These are phyloP conservation scores for Pleurotus platypus DNA, from an alignment of 768 basidiomycete genomes.

Conservation along the genomic window DNA sequence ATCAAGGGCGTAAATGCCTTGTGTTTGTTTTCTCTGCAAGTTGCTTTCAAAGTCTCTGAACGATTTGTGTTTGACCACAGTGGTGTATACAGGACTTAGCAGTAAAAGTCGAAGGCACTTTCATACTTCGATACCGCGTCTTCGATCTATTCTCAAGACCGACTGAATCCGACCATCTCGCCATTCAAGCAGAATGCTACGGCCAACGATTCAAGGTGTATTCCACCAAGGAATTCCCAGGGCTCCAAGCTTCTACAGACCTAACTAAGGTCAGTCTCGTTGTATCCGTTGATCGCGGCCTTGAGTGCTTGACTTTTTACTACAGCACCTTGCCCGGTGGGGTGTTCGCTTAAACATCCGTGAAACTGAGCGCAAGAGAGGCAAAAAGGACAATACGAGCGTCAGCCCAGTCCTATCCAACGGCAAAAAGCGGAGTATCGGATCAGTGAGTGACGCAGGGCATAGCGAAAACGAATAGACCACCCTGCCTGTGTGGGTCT, in stretches of 20 bases:
- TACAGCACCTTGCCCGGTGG: conserved; percentile 49
- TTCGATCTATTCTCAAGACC: conserved; percentile 56
- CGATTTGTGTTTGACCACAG: neutral
- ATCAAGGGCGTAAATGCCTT: conserved; percentile 50
- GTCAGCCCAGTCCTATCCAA: conserved; percentile 11
- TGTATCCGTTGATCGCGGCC: neutral
- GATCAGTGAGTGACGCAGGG: neutral
- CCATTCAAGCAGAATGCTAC: conserved; percentile 61
- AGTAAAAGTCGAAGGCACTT: conserved; percentile 63
- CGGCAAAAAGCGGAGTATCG: neutral
- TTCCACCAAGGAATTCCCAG: conserved; percentile 71
- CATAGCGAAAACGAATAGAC: neutral
- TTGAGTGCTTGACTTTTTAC: neutral
- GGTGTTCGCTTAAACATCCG: conserved; percentile 59
- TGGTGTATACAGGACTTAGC: conserved; percentile 54
- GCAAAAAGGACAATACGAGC: conserved; percentile 31
- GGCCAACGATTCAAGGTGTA: conserved; percentile 63
- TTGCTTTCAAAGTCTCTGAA: conserved; percentile 14
- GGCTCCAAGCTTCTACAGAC: conserved; percentile 61
- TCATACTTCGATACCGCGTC: conserved; percentile 61
- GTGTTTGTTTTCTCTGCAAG: conserved; percentile 65
- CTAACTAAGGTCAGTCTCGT: conserved; percentile 52
- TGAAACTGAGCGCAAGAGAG: conserved; percentile 52
- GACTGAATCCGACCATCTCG: conserved; percentile 24
- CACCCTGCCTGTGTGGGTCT: too few relatives aligned